Evolutionary conservation across 2,329 filamentous ascomycete species (phyloP), one percentile per base, ranked within the genome.

Genomic region (Aspergillus hiratsukae): DNA sequence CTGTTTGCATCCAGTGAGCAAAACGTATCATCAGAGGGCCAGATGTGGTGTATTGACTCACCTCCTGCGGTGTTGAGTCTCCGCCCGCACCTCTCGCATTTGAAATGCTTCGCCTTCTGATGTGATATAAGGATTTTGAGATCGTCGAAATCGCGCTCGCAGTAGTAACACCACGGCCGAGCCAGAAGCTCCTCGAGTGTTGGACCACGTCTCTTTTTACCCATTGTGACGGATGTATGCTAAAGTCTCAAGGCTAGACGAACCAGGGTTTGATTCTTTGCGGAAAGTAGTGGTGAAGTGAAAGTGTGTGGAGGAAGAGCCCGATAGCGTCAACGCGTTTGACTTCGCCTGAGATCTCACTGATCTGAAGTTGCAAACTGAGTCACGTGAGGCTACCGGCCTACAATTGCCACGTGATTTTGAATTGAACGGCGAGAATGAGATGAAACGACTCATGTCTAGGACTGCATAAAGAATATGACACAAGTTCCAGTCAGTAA

Each of bases 71-170:
- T 99, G 72, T 96, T 97, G 55, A 99, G 78, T 64, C 92, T 83
- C 62, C 94, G 86, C 53, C 87, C 87, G 73, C 94, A 99, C 78
- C 88, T 81, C 66, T 96, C 90, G 77, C 94, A 99, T 76, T 96
- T 97, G 82, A 96, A 97, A 75, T 99, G 94, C 77, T 97, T 97
- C n/a, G 93, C 92, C 74, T 97, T 97, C 71, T 97, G 94, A 75
- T 99, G 94, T 56, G 90, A 92, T 66, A 96, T 95, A 62, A 99
- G 86, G 65, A 97, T 91, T 80, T 96, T 97, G 49, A 96, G 76
- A 74, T 99, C 94, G 74, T 97, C 92, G 72, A 97, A 99, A 77
- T 97, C 93, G 78, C 93, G 89, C 77, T 99, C 94, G 87, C 94
- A 99, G 80, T 99, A 99, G 78, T 96, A 99, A 79, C 94, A 99